Conservation (phyloP, 305 asterid species). For the Plantago lanceolata region DNA sequence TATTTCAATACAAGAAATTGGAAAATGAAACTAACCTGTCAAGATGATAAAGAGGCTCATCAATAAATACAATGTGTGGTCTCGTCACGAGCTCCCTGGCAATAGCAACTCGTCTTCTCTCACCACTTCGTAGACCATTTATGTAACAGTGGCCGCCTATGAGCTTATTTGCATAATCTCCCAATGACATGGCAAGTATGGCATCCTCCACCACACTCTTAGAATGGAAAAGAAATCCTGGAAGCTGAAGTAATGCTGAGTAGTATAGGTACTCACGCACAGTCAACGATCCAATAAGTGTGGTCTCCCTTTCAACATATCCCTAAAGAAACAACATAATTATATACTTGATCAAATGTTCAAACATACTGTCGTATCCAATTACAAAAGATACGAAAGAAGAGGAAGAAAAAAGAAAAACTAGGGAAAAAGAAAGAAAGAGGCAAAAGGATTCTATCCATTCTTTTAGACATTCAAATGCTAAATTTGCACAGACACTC, state of each 20-base stretch:
- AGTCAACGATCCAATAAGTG: conserved; percentile 84
- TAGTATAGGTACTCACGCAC: conserved; percentile 94
- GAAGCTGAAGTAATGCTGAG: conserved; percentile 89
- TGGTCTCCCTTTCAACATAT: conserved; percentile 81
- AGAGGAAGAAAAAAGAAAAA: neutral
- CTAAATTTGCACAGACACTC: neutral
- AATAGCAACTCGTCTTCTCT: conserved; percentile 87
- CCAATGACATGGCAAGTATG: conserved; percentile 85
- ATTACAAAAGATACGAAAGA: neutral
- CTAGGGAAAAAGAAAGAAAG: neutral
- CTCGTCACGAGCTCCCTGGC: conserved; percentile 97
- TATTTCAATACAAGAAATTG: neutral
- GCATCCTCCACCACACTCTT: conserved; percentile 90
- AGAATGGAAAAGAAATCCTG: conserved; percentile 64
- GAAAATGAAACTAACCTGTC: conserved; percentile 62
- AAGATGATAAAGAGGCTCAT: conserved; percentile 96
- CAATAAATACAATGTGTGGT: conserved; percentile 83
- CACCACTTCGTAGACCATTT: conserved; percentile 94
- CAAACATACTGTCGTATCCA: neutral
- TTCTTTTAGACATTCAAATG: neutral
- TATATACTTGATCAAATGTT: conserved; percentile 23
- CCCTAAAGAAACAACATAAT: conserved; percentile 50
- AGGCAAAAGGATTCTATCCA: neutral
- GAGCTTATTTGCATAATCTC: conserved; percentile 81
- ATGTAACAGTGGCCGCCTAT: conserved; percentile 89